Conservation (phyloP, 495 filamentous ascomycete genomes). For the Chaetomium cochliodes region DNA sequence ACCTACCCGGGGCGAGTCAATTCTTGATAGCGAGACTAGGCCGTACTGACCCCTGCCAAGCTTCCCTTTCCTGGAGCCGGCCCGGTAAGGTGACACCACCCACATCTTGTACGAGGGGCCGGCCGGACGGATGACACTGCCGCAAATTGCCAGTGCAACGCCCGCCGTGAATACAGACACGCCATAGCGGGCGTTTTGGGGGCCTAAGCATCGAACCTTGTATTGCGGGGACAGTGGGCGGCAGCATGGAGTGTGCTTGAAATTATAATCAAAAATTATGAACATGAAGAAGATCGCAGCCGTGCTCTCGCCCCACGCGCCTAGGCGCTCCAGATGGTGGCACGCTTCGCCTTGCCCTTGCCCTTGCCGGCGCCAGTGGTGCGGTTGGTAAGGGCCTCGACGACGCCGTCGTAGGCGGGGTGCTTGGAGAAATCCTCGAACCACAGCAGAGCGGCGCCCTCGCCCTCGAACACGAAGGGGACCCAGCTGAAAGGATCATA, state of each 20-base stretch:
- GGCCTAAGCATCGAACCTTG: no score
- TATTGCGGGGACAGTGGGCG: no score
- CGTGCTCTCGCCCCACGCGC: not conserved
- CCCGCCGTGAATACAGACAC: no score
- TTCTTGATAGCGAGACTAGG: no score
- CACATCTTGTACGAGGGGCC: no score
- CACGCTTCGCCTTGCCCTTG: not conserved
- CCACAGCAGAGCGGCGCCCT: slow-evolving; percentile 56
- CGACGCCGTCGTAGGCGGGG: slow-evolving; percentile 50
- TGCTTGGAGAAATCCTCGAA: slow-evolving; percentile 54
- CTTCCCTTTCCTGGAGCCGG: no score
- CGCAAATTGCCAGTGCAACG: no score
- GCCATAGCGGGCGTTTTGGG: no score
- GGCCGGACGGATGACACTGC: no score
- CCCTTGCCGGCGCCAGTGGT: slow-evolving; percentile 18
- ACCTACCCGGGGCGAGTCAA: no score
- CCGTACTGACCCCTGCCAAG: no score
- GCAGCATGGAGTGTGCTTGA: not conserved
- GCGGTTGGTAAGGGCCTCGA: slow-evolving; percentile 35
- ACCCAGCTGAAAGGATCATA: slow-evolving; percentile 60
- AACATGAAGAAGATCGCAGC: not conserved
- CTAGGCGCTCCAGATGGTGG: slow-evolving; percentile 4
- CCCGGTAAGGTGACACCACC: no score
- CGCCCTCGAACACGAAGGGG: slow-evolving; percentile 52
- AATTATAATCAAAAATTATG: not conserved